Percentiles rank a stretch among this genome's conserved stretches.
Evolutionary conservation across 2,329 filamentous ascomycete genomes (phyloP).

Genomic region (Colletotrichum orchidophilum): DNA sequence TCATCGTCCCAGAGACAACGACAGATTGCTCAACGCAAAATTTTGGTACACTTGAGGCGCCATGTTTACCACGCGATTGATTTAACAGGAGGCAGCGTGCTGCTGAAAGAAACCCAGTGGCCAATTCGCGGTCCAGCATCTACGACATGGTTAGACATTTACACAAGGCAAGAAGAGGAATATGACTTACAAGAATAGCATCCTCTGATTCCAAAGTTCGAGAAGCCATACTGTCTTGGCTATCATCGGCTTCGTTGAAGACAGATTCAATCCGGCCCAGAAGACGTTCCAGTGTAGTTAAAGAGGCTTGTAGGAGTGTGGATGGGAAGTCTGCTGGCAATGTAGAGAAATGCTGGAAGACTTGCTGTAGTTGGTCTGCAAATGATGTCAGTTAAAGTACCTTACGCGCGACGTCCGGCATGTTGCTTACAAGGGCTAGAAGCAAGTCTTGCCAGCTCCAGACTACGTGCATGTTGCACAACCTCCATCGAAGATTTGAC

Average conservation of each 20-base stretch:
- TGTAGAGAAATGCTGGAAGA: slow-evolving; percentile 59
- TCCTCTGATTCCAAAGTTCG: slow-evolving; percentile 57
- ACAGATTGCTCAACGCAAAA: slow-evolving; percentile 56
- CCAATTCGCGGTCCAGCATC: slow-evolving; percentile 60
- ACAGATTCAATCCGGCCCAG: slow-evolving; percentile 53
- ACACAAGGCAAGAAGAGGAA: background rate
- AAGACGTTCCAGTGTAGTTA: slow-evolving; percentile 60
- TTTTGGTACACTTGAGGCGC: slow-evolving; percentile 25
- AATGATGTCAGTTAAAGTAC: slow-evolving; percentile 32
- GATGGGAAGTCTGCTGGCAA: slow-evolving; percentile 57
- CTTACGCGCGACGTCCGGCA: background rate
- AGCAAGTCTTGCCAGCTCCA: slow-evolving; percentile 58
- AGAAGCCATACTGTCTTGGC: slow-evolving; percentile 49
- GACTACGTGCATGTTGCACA: slow-evolving; percentile 54
- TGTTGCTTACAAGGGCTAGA: slow-evolving; percentile 53
- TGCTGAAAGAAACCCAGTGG: slow-evolving; percentile 58
- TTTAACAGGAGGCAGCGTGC: slow-evolving; percentile 49
- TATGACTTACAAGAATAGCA: slow-evolving; percentile 50
- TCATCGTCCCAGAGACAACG: slow-evolving; percentile 55
- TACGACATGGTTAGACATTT: slow-evolving; percentile 33
- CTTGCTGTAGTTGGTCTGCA: slow-evolving; percentile 57
- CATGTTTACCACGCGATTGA: slow-evolving; percentile 19
- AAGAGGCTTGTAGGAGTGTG: slow-evolving; percentile 53
- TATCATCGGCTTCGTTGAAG: slow-evolving; percentile 49
- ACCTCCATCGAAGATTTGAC: slow-evolving; percentile 61